Evolutionary conservation across 306 rosid species (phyloP).

Genomic region (Fragaria vesca): DNA sequence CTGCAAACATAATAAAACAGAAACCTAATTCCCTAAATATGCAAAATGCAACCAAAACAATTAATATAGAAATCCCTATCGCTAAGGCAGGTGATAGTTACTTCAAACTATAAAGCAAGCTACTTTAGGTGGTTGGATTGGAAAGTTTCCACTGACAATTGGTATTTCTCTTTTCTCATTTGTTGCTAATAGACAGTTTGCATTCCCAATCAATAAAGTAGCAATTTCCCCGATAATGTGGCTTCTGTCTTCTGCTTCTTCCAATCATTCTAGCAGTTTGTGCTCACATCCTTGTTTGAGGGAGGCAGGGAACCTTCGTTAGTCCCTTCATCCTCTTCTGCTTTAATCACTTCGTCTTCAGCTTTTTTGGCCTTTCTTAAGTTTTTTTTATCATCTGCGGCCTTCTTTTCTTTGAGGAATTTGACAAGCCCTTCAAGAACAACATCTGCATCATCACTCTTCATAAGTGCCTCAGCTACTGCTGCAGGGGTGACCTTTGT

Average conservation of each 20-base stretch:
- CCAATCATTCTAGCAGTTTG: neutral
- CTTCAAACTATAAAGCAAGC: neutral
- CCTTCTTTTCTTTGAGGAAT: neutral
- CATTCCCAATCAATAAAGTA: neutral
- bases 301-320: neutral
- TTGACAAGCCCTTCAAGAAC: neutral
- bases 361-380: neutral
- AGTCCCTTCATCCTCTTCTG: neutral
- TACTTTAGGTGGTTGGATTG: neutral
- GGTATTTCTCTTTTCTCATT: neutral
- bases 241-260: neutral
- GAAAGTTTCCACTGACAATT: neutral
- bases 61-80: neutral
- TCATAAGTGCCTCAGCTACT: conserved; percentile 52
- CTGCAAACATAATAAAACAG: neutral
- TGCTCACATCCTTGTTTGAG: neutral
- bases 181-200: neutral
- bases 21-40: neutral
- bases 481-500: conserved; percentile 50
- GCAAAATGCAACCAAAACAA: neutral
- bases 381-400: neutral
- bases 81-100: neutral
- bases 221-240: neutral
- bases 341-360: neutral
- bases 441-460: conserved; percentile 10